Conservation (phyloP, 2,329 filamentous ascomycete species). For the Pezicula neosporulosa region DNA sequence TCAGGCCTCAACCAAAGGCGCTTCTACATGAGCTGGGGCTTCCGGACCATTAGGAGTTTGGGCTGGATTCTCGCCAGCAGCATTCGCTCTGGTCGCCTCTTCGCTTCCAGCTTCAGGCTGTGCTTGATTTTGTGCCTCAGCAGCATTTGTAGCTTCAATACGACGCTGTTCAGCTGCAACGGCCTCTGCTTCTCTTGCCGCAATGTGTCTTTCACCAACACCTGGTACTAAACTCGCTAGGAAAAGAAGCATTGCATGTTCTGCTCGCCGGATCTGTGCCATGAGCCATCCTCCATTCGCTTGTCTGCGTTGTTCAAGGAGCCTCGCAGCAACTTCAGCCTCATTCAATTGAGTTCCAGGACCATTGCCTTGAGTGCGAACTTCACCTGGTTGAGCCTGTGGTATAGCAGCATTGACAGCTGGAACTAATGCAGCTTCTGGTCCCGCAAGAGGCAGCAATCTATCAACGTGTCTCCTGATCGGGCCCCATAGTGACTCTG, state of each 20-base stretch:
- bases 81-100: not conserved
- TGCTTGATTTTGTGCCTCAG: constrained; percentile 11
- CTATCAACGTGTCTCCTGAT: constrained; percentile 57
- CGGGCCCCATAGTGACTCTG: constrained; percentile 52
- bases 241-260: constrained; percentile 60
- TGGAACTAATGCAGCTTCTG: constrained; percentile 28
- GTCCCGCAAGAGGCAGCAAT: constrained; percentile 50
- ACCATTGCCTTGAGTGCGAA: constrained; percentile 3
- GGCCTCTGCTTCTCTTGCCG: constrained; percentile 27
- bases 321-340: constrained; percentile 48
- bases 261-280: constrained; percentile 48
- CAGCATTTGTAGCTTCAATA: constrained; percentile 17
- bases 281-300: constrained; percentile 46
- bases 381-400: constrained; percentile 21
- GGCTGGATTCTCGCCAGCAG: not conserved
- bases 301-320: constrained; percentile 43
- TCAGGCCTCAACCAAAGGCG: constrained; percentile 12
- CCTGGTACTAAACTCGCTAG: constrained; percentile 64
- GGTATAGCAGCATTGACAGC: constrained; percentile 27
- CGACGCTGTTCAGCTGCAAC: constrained; percentile 21
- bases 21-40: constrained; percentile 1
- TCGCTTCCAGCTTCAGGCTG: constrained; percentile 1
- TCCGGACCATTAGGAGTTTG: not conserved
- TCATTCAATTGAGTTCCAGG: constrained; percentile 36
- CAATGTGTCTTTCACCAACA: constrained; percentile 61